Conservation (phyloP, 1,139 yeast genomes). For the Suhomyces bokatorum region DNA sequence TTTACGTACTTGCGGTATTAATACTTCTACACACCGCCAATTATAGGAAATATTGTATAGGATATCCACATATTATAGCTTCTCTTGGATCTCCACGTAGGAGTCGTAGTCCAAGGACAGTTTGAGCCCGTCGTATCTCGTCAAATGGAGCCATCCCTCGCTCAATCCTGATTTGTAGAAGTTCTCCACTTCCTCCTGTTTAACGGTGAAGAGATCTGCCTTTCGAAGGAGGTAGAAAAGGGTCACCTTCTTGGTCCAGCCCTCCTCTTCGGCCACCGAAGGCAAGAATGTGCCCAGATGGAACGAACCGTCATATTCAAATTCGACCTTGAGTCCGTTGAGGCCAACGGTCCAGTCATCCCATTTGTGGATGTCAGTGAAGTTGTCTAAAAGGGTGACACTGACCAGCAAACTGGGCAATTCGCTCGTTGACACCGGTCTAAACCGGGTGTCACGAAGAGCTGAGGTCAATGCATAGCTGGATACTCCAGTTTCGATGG, state of each 20-base stretch:
- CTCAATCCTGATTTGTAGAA: slow-evolving; percentile 34
- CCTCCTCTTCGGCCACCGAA: slow-evolving; percentile 85
- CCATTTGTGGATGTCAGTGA: slow-evolving; percentile 50
- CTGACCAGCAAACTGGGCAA: slow-evolving; percentile 46
- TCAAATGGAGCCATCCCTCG: slow-evolving; percentile 39
- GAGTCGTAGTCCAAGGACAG: slow-evolving; percentile 28
- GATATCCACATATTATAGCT: background rate
- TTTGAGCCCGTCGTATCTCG: slow-evolving; percentile 43
- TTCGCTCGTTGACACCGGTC: slow-evolving; percentile 61
- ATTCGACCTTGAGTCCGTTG: slow-evolving; percentile 73
- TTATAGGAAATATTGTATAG: background rate
- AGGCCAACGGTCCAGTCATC: slow-evolving; percentile 78
- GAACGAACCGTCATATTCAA: slow-evolving; percentile 34
- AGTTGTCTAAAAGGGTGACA: slow-evolving; percentile 67
- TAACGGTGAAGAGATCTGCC: slow-evolving; percentile 47
- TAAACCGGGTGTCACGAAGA: slow-evolving; percentile 73
- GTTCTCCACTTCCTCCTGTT: slow-evolving; percentile 18
- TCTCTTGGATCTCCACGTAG: slow-evolving; percentile 17
- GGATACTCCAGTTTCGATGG: slow-evolving; percentile 56
- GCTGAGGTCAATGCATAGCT: slow-evolving; percentile 69
- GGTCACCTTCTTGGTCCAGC: slow-evolving; percentile 77
- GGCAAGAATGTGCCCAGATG: slow-evolving; percentile 85
- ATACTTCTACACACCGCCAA: background rate
- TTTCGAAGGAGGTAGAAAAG: slow-evolving; percentile 68
- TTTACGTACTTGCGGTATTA: slow-evolving; percentile 1